These are phyloP conservation scores for Trypethelium eluteriae DNA, from an alignment of 495 filamentous ascomycete genomes.

Conservation along the genomic window DNA sequence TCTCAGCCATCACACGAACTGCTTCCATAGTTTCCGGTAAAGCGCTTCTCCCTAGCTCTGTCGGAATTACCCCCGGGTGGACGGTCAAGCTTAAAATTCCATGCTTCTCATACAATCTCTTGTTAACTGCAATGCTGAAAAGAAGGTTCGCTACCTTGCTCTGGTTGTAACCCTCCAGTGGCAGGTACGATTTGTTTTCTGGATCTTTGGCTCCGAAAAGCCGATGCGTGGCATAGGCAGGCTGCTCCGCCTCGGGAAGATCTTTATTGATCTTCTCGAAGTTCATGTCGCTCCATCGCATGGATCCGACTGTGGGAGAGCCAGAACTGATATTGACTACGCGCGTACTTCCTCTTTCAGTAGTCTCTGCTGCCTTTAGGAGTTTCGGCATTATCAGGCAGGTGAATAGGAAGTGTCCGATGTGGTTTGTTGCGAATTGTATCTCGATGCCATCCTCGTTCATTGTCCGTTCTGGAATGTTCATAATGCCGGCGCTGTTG, in stretches of 20 bases:
- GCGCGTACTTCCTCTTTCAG: constrained; percentile 35
- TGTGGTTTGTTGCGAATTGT: constrained; percentile 27
- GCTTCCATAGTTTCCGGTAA: constrained; percentile 12
- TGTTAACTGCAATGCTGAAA: constrained; percentile 23
- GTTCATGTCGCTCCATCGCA: constrained; percentile 41
- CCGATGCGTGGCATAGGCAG: constrained; percentile 27
- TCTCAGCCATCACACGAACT: not conserved
- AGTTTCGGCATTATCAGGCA: constrained; percentile 40
- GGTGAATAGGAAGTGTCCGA: constrained; percentile 32
- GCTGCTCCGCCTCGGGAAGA: constrained; percentile 37
- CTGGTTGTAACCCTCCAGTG: constrained; percentile 30
- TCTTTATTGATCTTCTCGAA: constrained; percentile 38
- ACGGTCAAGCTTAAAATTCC: constrained; percentile 31
- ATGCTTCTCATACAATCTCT: constrained; percentile 30
- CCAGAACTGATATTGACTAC: constrained; percentile 40
- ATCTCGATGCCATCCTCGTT: constrained; percentile 34
- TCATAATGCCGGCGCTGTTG: constrained; percentile 42
- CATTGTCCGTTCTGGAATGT: constrained; percentile 26
- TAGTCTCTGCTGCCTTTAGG: constrained; percentile 34
- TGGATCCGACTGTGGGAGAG: constrained; percentile 23
- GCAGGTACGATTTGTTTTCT: constrained; percentile 27
- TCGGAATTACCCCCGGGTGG: constrained; percentile 39
- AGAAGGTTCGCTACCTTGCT: constrained; percentile 34
- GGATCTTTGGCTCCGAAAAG: constrained; percentile 28
- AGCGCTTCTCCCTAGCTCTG: constrained; percentile 31